These are phyloP conservation scores for Ligustrum vulgare DNA, from an alignment of 257 asterid species.

Conservation along the genomic window DNA sequence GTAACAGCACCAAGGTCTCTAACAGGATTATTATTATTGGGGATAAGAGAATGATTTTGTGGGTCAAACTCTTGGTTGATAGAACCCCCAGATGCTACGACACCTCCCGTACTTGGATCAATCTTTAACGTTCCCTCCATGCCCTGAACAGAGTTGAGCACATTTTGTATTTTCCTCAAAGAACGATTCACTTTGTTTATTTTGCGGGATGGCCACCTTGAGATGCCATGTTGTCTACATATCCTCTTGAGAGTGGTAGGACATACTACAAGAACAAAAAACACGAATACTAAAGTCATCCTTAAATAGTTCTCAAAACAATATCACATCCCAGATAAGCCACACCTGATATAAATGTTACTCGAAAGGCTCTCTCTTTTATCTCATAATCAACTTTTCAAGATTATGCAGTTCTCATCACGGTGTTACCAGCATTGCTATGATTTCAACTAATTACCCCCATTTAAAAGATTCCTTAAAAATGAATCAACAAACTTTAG, in stretches of 20 bases:
- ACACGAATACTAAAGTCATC: not conserved
- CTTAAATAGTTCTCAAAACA: not conserved
- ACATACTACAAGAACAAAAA: conserved; percentile 46
- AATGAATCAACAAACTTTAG: not conserved
- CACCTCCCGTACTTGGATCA: conserved; percentile 51
- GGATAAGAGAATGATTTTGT: conserved; percentile 15
- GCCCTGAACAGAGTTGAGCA: conserved; percentile 72
- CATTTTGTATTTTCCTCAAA: conserved; percentile 55
- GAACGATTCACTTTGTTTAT: conserved; percentile 79
- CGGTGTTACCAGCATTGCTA: not conserved
- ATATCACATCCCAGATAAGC: not conserved
- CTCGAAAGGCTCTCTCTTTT: not conserved
- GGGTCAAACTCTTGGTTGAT: conserved; percentile 27
- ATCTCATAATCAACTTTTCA: not conserved
- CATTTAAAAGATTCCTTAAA: not conserved
- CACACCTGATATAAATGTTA: not conserved
- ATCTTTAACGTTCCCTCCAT: conserved; percentile 60
- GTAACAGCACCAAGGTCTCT: conserved; percentile 13
- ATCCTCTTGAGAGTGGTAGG: conserved; percentile 84
- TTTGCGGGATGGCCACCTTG: conserved; percentile 90
- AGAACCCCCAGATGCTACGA: conserved; percentile 40
- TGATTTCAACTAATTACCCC: not conserved
- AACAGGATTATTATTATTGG: conserved; percentile 2
- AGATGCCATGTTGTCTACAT: conserved; percentile 75
- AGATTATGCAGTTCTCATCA: not conserved